Conservation (phyloP, 2,329 filamentous ascomycete genomes). For the Trichoderma sp. region DNA sequence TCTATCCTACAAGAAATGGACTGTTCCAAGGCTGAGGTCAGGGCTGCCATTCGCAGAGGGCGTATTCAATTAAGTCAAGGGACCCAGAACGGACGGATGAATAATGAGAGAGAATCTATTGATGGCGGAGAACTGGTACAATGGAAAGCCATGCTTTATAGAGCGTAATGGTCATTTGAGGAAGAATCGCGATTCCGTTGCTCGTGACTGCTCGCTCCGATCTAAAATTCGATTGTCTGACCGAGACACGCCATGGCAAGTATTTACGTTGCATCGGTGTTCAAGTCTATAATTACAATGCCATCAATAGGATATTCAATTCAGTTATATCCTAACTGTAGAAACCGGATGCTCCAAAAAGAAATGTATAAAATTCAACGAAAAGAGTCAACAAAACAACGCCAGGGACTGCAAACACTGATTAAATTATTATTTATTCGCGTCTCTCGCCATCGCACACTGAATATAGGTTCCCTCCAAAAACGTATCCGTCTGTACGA, state of each 20-base stretch:
- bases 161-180: neutral
- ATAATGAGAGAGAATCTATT: too few species aligned
- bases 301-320: neutral
- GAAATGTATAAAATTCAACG: neutral
- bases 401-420: neutral
- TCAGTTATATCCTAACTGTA: neutral
- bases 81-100: too few species aligned
- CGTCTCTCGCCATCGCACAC: slow-evolving; percentile 23
- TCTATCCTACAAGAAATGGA: too few species aligned
- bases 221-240: neutral
- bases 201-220: neutral
- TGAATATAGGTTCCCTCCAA: neutral
- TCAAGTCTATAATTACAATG: neutral
- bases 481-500: slow-evolving; percentile 12
- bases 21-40: too few species aligned
- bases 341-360: too few species aligned
- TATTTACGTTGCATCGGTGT: neutral
- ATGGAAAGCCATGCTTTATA: too few species aligned
- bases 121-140: too few species aligned
- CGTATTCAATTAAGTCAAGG: too few species aligned
- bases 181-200: neutral
- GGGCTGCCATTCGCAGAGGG: too few species aligned
- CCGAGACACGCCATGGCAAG: neutral
- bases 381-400: neutral
- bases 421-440: neutral